Evolutionary conservation across 2,329 filamentous ascomycete genomes (phyloP), one percentile per base, ranked within the genome.

Genomic region (Bipolaris bicolor): DNA sequence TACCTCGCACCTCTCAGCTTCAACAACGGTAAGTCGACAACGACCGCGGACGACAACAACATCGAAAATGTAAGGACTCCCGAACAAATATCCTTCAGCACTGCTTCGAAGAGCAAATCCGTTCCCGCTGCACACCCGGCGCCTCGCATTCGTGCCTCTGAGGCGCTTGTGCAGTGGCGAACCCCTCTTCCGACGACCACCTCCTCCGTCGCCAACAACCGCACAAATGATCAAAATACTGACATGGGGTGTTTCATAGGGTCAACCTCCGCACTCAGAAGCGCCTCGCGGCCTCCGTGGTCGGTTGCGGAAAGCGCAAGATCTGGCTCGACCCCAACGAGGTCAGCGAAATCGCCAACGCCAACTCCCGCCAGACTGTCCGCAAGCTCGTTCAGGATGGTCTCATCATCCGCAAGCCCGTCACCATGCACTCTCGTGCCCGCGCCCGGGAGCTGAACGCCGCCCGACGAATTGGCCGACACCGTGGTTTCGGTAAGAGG

Each of bases 281-380:
- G 90, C 94, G 96, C 86, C 93, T 99, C 79, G 95, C 95, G 82
- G 92, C 95, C 80, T 91, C 94, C 84, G 95, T 99, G 83, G 91
- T 97, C 82, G 92, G 92, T 88, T 96, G 92, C 86, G 95, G 95
- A 82, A 90, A 99, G 91, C 91, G 94, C 89, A 99, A 99, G 91
- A 96, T 99, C 86, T 99, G 95, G 95, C 93, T 99, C 81, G 95
- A 99, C 85, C 95, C 95, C 83, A 98, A 96, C 83, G 95, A 99
- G 87, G 88, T 93, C 85, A 95, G 84, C 87, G 95, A 99, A 86
- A 99, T 99, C 86, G 92, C 91, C 86, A 98, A 97, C 84, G 95
- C 95, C 90, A 99, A 99, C 91, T 98, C 94, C 78, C 94, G 95
- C 79, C 94, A 98, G 87, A 97, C 94, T 76, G 90, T 99, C 89